Percentiles rank a stretch among this genome's conserved stretches.
Evolutionary conservation across 352 stramenopile species (phyloP).

Genomic region (Phytophthora syringae): DNA sequence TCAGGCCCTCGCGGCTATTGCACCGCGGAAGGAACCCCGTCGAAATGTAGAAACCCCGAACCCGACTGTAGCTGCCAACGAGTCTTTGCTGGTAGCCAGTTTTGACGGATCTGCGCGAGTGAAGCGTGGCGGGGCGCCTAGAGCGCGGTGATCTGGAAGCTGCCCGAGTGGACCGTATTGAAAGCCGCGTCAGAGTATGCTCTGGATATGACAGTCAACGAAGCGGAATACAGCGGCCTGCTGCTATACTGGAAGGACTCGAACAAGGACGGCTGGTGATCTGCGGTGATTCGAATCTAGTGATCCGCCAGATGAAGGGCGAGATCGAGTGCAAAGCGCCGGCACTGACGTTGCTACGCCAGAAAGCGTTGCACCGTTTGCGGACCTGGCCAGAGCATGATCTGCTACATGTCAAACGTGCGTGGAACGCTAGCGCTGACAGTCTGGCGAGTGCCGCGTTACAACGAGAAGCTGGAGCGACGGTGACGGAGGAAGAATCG

Average conservation of each 20-base stretch:
- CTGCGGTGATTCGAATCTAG: too few relatives aligned
- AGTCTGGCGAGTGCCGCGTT: too few relatives aligned
- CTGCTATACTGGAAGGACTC: background rate
- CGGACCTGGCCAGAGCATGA: background rate
- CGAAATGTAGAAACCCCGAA: background rate
- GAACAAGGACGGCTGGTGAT: background rate
- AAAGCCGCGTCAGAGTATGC: background rate
- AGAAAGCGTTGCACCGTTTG: conserved; percentile 1
- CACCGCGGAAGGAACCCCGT: background rate
- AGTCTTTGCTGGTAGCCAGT: background rate
- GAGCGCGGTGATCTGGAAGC: too few relatives aligned
- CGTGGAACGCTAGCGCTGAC: too few relatives aligned
- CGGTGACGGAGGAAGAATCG: too few relatives aligned
- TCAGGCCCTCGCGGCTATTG: background rate
- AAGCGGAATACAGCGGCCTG: background rate
- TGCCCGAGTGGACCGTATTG: background rate
- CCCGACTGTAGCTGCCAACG: background rate
- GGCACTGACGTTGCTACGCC: background rate
- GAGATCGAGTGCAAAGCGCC: conserved; percentile 15
- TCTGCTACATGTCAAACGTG: conserved; percentile 7
- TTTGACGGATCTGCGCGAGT: too few relatives aligned
- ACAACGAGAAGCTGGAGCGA: too few relatives aligned
- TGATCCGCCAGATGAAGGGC: too few relatives aligned
- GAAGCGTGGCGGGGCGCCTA: too few relatives aligned
- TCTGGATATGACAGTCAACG: too few relatives aligned